Percentiles rank a stretch among this genome's conserved stretches.
phyloP scores from a whole-genome alignment of 192 early-diverging fungal species.

The Phlyctochytrium planicorne region DNA sequence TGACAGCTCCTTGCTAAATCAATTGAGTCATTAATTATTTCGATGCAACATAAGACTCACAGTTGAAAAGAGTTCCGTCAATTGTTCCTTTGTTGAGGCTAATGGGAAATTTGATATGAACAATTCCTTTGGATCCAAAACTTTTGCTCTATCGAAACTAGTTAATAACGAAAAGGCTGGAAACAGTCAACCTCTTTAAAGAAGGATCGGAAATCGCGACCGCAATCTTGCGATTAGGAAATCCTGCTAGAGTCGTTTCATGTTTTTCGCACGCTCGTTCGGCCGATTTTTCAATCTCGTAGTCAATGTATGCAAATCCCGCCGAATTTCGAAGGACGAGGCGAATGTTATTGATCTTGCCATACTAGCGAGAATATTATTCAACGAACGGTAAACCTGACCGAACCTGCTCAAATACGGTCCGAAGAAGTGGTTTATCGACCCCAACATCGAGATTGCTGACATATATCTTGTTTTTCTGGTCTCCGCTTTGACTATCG shows the following conservation, averaged over 20 bases:
- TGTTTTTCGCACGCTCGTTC: conserved; percentile 27
- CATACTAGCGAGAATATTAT: conserved; percentile 32
- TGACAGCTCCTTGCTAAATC: conserved; percentile 42
- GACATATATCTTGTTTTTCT: conserved; percentile 45
- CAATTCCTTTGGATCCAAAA: conserved; percentile 38
- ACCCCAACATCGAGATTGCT: conserved; percentile 34
- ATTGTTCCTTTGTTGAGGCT: conserved; percentile 32
- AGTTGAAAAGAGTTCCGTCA: conserved; percentile 26
- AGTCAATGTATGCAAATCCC: conserved; percentile 59
- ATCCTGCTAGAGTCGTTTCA: conserved; percentile 24
- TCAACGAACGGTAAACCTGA: neutral
- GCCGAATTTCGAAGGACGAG: conserved; percentile 28
- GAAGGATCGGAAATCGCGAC: conserved; percentile 50
- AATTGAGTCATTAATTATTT: neutral
- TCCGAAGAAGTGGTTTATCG: conserved; percentile 36
- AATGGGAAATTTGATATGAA: conserved; percentile 46
- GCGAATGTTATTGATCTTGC: conserved; percentile 44
- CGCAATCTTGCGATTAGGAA: conserved; percentile 23
- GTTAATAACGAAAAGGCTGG: conserved; percentile 4
- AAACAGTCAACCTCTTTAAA: conserved; percentile 28
- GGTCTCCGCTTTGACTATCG: conserved; percentile 7
- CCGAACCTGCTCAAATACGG: conserved; percentile 39
- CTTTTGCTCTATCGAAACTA: conserved; percentile 18
- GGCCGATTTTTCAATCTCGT: conserved; percentile 34
- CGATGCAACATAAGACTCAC: conserved; percentile 6